These are phyloP conservation scores for Ogataea methylovora DNA, from an alignment of 805 yeast species.

Conservation along the genomic window DNA sequence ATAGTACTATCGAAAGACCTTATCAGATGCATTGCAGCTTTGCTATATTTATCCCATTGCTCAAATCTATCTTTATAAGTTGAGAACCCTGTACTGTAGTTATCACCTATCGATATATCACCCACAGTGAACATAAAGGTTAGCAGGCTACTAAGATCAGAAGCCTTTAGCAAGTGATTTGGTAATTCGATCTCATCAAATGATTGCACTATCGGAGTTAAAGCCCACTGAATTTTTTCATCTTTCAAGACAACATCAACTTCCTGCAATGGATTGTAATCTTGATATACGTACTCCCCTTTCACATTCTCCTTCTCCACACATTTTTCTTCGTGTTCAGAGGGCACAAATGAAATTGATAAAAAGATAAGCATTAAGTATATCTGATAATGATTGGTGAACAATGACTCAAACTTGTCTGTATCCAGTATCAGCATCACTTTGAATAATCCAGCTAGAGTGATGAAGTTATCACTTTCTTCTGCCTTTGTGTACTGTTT, in stretches of 20 bases:
- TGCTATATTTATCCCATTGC: constrained; percentile 37
- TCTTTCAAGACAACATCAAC: constrained; percentile 16
- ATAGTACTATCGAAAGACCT: constrained; percentile 40
- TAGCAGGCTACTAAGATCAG: constrained; percentile 34
- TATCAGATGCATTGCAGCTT: constrained; percentile 36
- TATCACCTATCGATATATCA: constrained; percentile 20
- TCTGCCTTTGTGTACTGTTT: not conserved
- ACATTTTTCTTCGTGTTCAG: constrained; percentile 4
- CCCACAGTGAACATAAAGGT: constrained; percentile 41
- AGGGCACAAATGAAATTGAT: constrained; percentile 27
- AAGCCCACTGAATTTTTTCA: constrained; percentile 21
- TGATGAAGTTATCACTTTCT: constrained; percentile 20
- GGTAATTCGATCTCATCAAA: constrained; percentile 38
- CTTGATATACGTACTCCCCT: too few species aligned
- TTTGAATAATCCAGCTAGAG: constrained; percentile 34
- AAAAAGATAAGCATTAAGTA: constrained; percentile 39
- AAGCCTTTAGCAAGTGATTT: constrained; percentile 29
- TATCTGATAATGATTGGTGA: constrained; percentile 25
- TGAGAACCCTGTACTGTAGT: constrained; percentile 9
- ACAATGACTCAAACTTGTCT: constrained; percentile 33
- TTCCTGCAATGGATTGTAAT: too few species aligned
- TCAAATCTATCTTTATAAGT: constrained; percentile 16
- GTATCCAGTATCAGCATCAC: constrained; percentile 35
- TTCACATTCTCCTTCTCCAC: constrained; percentile 6
- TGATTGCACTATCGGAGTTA: constrained; percentile 28